Evolutionary conservation across 768 basidiomycete genomes (phyloP).

Genomic region (Rhodotorula toruloides): DNA sequence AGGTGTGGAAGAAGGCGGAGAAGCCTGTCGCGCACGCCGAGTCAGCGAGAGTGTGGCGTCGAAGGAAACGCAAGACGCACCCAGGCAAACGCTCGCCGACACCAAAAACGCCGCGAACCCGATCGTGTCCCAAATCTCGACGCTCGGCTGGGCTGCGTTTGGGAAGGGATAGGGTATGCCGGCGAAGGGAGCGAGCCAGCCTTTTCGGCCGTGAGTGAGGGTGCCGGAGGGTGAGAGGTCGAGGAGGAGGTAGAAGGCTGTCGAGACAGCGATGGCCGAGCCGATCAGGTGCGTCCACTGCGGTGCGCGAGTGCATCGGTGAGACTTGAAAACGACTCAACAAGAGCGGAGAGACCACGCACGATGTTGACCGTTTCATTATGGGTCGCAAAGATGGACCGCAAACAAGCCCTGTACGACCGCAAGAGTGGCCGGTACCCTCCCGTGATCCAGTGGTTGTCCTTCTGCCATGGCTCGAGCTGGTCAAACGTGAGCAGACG

Average conservation of each 20-base stretch:
- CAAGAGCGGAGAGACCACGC: neutral
- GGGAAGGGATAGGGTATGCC: conserved; percentile 53
- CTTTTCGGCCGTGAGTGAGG: neutral
- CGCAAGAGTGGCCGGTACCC: conserved; percentile 6
- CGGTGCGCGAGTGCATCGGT: neutral
- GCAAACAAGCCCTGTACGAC: neutral
- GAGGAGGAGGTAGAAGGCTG: conserved; percentile 10
- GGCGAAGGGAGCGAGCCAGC: conserved; percentile 18
- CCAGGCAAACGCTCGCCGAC: conserved; percentile 68
- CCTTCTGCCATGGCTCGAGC: conserved; percentile 24
- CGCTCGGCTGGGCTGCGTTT: conserved; percentile 54
- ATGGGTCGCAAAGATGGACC: neutral
- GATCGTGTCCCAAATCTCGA: conserved; percentile 59
- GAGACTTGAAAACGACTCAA: no score
- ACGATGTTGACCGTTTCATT: conserved; percentile 39
- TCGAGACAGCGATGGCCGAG: conserved; percentile 3
- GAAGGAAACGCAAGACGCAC: conserved; percentile 17
- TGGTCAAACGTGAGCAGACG: conserved; percentile 18
- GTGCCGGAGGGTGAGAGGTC: neutral
- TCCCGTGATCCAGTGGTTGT: conserved; percentile 14
- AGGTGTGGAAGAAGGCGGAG: conserved; percentile 69
- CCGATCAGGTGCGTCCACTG: conserved; percentile 35
- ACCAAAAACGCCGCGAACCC: conserved; percentile 63
- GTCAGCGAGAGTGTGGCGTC: neutral
- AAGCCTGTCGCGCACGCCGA: conserved; percentile 42